These are phyloP conservation scores for Yarrowia keelungensis DNA, from an alignment of 805 yeast genomes.

Conservation along the genomic window DNA sequence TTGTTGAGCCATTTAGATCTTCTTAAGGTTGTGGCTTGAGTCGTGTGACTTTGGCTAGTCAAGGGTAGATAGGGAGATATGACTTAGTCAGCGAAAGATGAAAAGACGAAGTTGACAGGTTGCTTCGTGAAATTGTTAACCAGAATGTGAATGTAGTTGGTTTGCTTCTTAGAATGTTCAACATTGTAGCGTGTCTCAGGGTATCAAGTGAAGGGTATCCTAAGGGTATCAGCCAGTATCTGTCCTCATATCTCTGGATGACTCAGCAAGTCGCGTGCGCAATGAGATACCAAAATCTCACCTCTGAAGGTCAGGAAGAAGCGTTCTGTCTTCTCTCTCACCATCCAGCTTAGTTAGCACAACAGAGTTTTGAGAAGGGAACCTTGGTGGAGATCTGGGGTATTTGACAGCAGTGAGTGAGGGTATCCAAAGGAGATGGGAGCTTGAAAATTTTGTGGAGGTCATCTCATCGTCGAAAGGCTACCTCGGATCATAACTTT, in stretches of 20 bases:
- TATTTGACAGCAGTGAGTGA: not conserved
- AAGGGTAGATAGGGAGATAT: not conserved
- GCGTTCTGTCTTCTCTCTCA: not conserved
- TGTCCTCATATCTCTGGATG: no score
- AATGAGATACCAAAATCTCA: no score
- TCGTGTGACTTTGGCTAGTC: constrained; percentile 7
- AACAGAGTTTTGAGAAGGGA: constrained; percentile 4
- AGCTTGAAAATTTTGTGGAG: not conserved
- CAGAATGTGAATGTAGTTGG: no score
- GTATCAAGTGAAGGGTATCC: no score
- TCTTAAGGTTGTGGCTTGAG: constrained; percentile 13
- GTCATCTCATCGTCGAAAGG: not conserved
- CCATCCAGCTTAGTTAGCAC: not conserved
- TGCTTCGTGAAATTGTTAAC: no score
- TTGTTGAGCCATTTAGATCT: no score
- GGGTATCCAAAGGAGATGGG: not conserved
- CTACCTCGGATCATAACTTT: not conserved
- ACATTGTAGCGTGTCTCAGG: no score
- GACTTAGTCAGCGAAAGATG: not conserved
- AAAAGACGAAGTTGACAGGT: no score
- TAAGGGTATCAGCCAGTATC: not conserved
- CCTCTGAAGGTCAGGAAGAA: not conserved
- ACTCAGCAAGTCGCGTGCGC: no score
- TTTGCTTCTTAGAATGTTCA: no score
- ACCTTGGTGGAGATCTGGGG: constrained; percentile 23